These are phyloP conservation scores for Debaryomycetaceae sp. DNA, from an alignment of 1,139 yeast genomes.

Conservation along the genomic window DNA sequence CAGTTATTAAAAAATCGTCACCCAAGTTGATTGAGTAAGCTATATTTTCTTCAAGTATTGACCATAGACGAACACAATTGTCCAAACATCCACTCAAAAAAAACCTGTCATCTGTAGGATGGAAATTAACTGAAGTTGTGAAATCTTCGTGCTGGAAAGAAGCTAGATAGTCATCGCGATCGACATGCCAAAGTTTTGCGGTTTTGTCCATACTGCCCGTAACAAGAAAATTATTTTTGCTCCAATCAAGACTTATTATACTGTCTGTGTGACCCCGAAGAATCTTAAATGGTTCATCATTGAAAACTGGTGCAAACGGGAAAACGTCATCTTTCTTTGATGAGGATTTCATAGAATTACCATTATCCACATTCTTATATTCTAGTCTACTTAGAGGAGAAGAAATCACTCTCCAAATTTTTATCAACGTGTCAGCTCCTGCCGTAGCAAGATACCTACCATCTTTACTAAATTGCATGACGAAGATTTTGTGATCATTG, in stretches of 20 bases:
- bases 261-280: slow-evolving; percentile 70
- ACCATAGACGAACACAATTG: slow-evolving; percentile 77
- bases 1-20: slow-evolving; percentile 65
- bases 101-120: slow-evolving; percentile 84
- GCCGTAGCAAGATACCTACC: slow-evolving; percentile 84
- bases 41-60: slow-evolving; percentile 59
- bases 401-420: slow-evolving; percentile 78
- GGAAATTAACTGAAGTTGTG: slow-evolving; percentile 79
- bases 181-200: slow-evolving; percentile 82
- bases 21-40: slow-evolving; percentile 36
- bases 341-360: slow-evolving; percentile 8
- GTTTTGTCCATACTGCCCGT: slow-evolving; percentile 87
- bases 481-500: slow-evolving; percentile 54
- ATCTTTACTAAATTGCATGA: slow-evolving; percentile 69
- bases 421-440: slow-evolving; percentile 65
- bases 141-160: slow-evolving; percentile 74
- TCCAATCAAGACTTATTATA: slow-evolving; percentile 79
- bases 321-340: slow-evolving; percentile 16
- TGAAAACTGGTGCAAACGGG: slow-evolving; percentile 75
- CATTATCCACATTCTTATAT: slow-evolving; percentile 21
- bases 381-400: slow-evolving; percentile 62
- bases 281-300: slow-evolving; percentile 58
- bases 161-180: slow-evolving; percentile 59
- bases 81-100: slow-evolving; percentile 83
- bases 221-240: slow-evolving; percentile 75